Evolutionary conservation across 108 stramenopile species (phyloP), one percentile per base, ranked within the genome.

Genomic region (Conticribra guillardii): DNA sequence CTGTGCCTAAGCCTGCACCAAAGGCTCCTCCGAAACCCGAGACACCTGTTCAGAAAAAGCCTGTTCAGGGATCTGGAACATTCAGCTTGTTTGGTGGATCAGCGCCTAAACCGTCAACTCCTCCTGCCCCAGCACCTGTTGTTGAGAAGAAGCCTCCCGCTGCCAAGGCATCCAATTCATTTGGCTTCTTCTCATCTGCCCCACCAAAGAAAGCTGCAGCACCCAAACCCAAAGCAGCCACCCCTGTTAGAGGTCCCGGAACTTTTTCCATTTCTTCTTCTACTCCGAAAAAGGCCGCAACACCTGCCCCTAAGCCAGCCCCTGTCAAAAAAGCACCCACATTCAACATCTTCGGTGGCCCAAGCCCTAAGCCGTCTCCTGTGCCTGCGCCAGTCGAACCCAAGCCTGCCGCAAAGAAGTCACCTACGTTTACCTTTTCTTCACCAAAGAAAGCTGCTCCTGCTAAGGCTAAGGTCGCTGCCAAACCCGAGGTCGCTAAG

Each of bases 31-130:
- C 68, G 19, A 74, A 73, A 26, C 53, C 71, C 29, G 60, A 74
- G 9, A 60, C 61, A 52, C 61, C 82, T 22, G 58, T 21, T 50
- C 55, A 47, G 0, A 67, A 72, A 9, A 62, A 69, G 23, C 51
- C 68, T 3, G 63, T 59, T 4, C 55, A 80, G 22, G 50, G 77
- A 45, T 57, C 60, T 41, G 84, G 79, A 50, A 83, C 82, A 4
- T 71, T 85, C 56, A 76, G 62, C 57, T 57, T 85, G 23, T 85
- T 85, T 57, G 75, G 83, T 26, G 74, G 69, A 19, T 34, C 73
- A 0, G 54, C 72, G 23, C 49, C 74, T 22, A 60, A 71, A 31
- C 60, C 64, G 23, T 22, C 71, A 4, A 26, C 54, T 17, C 71
- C 65, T 23, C 62, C 54, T 29, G 74, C 61, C 41, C 54, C 51